These are phyloP conservation scores for Draba incana DNA, from an alignment of 345 rosid genomes.

Conservation along the genomic window DNA sequence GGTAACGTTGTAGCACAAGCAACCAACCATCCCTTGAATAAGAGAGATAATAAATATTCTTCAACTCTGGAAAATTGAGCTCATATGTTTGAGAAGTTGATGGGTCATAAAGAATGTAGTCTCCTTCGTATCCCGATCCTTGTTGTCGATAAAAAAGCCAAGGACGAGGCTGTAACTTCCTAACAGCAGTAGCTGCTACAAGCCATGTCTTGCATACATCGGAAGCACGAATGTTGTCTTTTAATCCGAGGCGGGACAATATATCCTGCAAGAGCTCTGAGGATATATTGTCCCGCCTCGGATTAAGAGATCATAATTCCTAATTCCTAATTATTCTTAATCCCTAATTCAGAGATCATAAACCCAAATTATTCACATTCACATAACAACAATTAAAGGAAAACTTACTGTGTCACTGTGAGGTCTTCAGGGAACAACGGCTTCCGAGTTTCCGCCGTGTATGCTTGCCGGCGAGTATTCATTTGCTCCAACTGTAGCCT, in stretches of 20 bases:
- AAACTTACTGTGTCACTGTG: neutral
- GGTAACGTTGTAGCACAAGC: neutral
- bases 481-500: neutral
- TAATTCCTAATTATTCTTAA: too few relatives aligned
- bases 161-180: neutral
- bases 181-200: neutral
- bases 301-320: too few relatives aligned
- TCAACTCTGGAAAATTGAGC: neutral
- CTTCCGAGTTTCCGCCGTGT: neutral
- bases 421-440: neutral
- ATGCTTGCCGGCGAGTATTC: neutral
- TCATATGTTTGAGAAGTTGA: neutral
- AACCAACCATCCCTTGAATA: conserved; percentile 15
- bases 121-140: neutral
- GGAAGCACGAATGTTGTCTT: conserved; percentile 18
- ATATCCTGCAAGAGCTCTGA: neutral
- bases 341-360: too few relatives aligned
- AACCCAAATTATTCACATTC: too few relatives aligned
- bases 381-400: neutral
- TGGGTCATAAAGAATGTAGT: conserved; percentile 1
- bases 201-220: conserved; percentile 16
- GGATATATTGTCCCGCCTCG: too few relatives aligned
- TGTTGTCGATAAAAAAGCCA: neutral
- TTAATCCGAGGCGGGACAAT: conserved; percentile 1
- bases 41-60: neutral